These are phyloP conservation scores for Tuber calosporum DNA, from an alignment of 495 filamentous ascomycete species.

Conservation along the genomic window DNA sequence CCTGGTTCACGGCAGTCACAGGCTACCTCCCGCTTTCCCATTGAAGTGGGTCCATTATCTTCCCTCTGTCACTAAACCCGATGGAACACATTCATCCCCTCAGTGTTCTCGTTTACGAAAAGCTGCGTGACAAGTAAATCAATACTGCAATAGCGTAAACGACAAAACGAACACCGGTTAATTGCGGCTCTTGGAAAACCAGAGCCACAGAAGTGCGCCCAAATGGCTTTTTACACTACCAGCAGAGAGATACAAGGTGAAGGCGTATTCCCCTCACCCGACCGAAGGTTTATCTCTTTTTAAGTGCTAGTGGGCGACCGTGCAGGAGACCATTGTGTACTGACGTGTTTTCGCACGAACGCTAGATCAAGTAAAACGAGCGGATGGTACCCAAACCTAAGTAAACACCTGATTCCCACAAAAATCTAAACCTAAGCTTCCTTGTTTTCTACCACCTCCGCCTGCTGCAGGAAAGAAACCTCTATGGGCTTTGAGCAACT, in stretches of 20 bases:
- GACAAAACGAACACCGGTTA: not conserved
- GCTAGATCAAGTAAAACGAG: not conserved
- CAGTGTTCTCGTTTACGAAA: not conserved
- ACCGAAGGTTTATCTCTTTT: no score
- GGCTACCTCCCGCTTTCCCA: not conserved
- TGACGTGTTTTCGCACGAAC: no score
- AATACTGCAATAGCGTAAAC: not conserved
- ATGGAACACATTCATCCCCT: not conserved
- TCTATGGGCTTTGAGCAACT: not conserved
- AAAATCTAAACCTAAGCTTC: not conserved
- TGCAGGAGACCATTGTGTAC: not conserved
- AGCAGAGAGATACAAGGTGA: not conserved
- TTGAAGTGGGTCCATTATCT: not conserved
- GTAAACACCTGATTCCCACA: not conserved
- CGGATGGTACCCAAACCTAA: not conserved
- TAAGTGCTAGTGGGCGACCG: no score
- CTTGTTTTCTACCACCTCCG: not conserved
- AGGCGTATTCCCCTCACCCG: not conserved
- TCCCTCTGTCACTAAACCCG: not conserved
- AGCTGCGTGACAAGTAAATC: not conserved
- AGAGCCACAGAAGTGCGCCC: not conserved
- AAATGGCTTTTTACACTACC: not conserved
- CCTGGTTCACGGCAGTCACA: not conserved
- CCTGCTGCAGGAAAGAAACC: not conserved
- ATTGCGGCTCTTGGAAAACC: not conserved